Conservation (phyloP, 805 yeast genomes). For the Sugiyamaella qingdaonensis region DNA sequence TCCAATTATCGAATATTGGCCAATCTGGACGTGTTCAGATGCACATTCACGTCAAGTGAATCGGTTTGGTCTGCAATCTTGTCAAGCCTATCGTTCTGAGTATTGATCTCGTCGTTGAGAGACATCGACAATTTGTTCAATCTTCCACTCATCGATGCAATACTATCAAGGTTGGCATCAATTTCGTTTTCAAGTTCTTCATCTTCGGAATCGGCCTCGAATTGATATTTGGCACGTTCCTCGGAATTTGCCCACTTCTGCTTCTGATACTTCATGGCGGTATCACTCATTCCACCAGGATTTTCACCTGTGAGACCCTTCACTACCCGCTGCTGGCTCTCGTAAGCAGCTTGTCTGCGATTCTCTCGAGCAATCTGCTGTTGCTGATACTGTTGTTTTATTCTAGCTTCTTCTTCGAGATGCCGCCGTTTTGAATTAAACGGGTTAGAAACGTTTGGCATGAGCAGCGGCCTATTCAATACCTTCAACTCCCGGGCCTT, state of each 20-base stretch:
- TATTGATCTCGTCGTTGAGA: slow-evolving; percentile 70
- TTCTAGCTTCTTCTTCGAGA: slow-evolving; percentile 65
- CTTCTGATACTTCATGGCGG: slow-evolving; percentile 29
- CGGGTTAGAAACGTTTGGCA: slow-evolving; percentile 79
- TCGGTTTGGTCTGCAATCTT: slow-evolving; percentile 82
- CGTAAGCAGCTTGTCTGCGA: slow-evolving; percentile 54
- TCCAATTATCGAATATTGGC: slow-evolving; percentile 33
- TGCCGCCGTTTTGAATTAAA: slow-evolving; percentile 77
- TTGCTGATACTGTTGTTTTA: slow-evolving; percentile 56
- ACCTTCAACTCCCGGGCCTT: slow-evolving; percentile 76
- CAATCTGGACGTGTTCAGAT: slow-evolving; percentile 66
- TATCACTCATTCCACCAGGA: slow-evolving; percentile 20
- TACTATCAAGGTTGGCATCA: slow-evolving; percentile 76
- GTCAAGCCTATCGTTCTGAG: slow-evolving; percentile 70
- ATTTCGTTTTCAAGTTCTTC: slow-evolving; percentile 88
- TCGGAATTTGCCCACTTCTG: slow-evolving; percentile 14
- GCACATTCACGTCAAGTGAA: slow-evolving; percentile 76
- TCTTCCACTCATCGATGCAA: slow-evolving; percentile 61
- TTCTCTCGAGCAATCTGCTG: slow-evolving; percentile 61
- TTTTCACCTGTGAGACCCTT: slow-evolving; percentile 42
- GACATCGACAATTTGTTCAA: slow-evolving; percentile 68
- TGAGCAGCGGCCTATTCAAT: slow-evolving; percentile 74
- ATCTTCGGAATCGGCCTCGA: slow-evolving; percentile 89
- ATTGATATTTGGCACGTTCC: slow-evolving; percentile 67
- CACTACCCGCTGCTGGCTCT: slow-evolving; percentile 65